Conservation (phyloP, 176 grass and related monocot species). For the Carex pumila region DNA sequence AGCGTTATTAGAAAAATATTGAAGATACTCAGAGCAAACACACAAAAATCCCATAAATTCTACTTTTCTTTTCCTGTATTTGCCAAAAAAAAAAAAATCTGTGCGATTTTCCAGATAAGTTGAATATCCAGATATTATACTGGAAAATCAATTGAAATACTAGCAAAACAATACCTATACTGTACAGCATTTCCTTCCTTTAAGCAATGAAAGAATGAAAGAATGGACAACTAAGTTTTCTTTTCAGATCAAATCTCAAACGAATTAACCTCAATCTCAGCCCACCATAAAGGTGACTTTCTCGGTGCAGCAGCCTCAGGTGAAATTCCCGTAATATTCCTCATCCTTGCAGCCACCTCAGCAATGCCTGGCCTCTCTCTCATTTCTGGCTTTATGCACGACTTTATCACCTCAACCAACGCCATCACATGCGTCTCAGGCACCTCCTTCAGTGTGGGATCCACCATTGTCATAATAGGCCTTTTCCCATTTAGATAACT, state of each 20-base stretch:
- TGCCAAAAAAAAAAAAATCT: neutral
- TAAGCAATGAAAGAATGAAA: slow-evolving; percentile 15
- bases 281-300: slow-evolving; percentile 66
- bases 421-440: slow-evolving; percentile 36
- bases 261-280: slow-evolving; percentile 74
- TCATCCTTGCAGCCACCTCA: slow-evolving; percentile 47
- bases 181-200: slow-evolving; percentile 17
- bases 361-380: slow-evolving; percentile 40
- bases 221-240: neutral
- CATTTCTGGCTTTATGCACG: slow-evolving; percentile 45
- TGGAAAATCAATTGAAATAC: neutral
- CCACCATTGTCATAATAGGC: slow-evolving; percentile 56
- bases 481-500: slow-evolving; percentile 57
- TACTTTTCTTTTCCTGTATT: slow-evolving; percentile 8
- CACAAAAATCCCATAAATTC: neutral
- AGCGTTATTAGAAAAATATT: neutral
- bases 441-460: slow-evolving; percentile 57
- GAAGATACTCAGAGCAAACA: neutral
- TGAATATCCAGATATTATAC: neutral
- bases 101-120: neutral
- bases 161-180: slow-evolving; percentile 2
- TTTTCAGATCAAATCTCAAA: slow-evolving; percentile 10
- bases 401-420: slow-evolving; percentile 44
- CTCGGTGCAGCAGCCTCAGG: slow-evolving; percentile 39
- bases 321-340: slow-evolving; percentile 55